Conservation (phyloP, 1,284 basidiomycete species). For the Phellopilus nigrolimitatus region DNA sequence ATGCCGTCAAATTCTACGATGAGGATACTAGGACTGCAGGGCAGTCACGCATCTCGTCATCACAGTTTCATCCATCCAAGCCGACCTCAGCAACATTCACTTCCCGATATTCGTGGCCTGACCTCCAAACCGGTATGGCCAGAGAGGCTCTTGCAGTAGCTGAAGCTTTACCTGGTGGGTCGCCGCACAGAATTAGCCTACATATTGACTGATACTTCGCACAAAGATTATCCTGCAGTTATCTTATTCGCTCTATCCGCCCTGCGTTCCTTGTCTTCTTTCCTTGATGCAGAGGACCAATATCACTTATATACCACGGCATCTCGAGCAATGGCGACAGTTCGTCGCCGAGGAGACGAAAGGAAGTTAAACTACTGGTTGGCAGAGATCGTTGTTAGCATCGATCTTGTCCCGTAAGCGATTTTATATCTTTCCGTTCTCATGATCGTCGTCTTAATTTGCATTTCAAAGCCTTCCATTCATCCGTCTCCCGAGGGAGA, state of each 20-base stretch:
- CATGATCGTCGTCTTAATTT: not conserved
- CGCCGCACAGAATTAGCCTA: conserved; percentile 4
- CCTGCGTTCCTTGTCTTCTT: conserved; percentile 60
- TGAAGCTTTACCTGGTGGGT: conserved; percentile 83
- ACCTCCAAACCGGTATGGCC: conserved; percentile 86
- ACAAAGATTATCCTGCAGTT: conserved; percentile 66
- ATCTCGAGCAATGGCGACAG: conserved; percentile 60
- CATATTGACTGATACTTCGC: conserved; percentile 21
- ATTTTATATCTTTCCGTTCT: not conserved
- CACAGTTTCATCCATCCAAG: not conserved
- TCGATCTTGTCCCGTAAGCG: conserved; percentile 73
- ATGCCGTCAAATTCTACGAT: conserved; percentile 42
- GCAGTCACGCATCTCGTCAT: not conserved
- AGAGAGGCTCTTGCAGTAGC: conserved; percentile 88
- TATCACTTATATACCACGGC: conserved; percentile 72
- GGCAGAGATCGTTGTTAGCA: conserved; percentile 69
- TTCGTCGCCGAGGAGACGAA: conserved; percentile 70
- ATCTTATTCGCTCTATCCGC: conserved; percentile 77
- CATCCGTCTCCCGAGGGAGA: conserved; percentile 71
- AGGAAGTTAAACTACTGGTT: conserved; percentile 80
- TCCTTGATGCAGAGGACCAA: conserved; percentile 71
- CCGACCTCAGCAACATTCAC: conserved; percentile 26
- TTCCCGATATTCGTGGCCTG: conserved; percentile 83
- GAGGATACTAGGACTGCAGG: not conserved
- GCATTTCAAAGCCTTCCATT: conserved; percentile 53